Evolutionary conservation across 805 yeast species (phyloP).

Genomic region (Zygoascus ofunaensis): DNA sequence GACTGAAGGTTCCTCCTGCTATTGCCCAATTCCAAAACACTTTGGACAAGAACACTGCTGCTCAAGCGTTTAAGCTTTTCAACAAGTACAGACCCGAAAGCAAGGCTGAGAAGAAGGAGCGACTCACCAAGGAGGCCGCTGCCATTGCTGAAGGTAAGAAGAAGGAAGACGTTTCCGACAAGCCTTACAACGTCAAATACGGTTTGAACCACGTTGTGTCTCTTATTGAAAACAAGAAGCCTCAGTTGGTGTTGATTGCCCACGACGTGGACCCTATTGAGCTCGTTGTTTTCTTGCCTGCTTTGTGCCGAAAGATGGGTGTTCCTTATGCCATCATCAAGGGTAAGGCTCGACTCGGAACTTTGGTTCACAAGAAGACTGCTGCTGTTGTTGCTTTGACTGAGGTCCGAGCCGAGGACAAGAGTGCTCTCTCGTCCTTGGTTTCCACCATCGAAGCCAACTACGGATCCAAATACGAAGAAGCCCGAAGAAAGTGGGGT

Average conservation of each 20-base stretch:
- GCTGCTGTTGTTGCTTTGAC: constrained; percentile 96
- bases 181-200: constrained; percentile 95
- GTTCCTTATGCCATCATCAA: constrained; percentile 97
- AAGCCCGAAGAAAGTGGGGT: constrained; percentile 98
- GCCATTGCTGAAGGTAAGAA: constrained; percentile 97
- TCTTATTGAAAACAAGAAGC: constrained; percentile 96
- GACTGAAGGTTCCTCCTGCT: constrained; percentile 99
- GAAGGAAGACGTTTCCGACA: constrained; percentile 92
- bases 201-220: constrained; percentile 99
- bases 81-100: constrained; percentile 99
- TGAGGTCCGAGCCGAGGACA: constrained; percentile 91
- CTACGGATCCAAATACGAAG: constrained; percentile 92
- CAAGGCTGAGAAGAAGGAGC: constrained; percentile 94
- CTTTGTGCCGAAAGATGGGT: constrained; percentile 99
- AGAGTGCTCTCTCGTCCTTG: constrained; percentile 86
- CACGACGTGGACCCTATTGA: constrained; percentile 99
- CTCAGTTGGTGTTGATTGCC: constrained; percentile 93
- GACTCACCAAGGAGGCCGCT: constrained; percentile 97
- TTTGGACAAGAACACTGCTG: constrained; percentile 97
- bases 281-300: constrained; percentile 94
- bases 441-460: constrained; percentile 88
- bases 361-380: constrained; percentile 95
- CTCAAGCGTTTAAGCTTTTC: constrained; percentile 92
- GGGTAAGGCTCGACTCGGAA: constrained; percentile 98
- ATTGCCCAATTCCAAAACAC: constrained; percentile 93